Base-by-base conservation (phyloP, 805 yeast genomes). In the Saccharomycopsis guyanensis region DNA sequence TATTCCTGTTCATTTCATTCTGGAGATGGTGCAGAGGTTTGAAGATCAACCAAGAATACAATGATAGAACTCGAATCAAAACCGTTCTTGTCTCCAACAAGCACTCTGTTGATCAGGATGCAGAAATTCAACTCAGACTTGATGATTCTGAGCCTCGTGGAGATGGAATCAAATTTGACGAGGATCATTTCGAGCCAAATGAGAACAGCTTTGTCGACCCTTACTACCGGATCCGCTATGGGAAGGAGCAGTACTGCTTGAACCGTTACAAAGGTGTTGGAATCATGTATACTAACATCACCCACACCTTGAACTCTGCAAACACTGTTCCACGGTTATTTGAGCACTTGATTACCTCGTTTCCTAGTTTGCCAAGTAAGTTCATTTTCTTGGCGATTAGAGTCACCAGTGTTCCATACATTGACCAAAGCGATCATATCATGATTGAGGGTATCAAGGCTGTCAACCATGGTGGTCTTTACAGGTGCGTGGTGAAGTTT, bases 21-120 rank as follows among this genome's bases (percentile, higher is more conserved):
- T 75, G 80, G 81, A 63, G 76, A 55, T 73, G 73, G 70, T 59
- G 63, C 24, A 61, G 77, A 42, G 57, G 66, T 32, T 58, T 63
- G 50, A 66, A 69, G 43, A 65, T 70, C 23, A 59, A 64, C 37
- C 57, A 65, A 32, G 75, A 73, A 42, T 59, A 59, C 40, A 51
- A 54, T 15, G 52, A 47, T 27, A 37, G 50, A 8, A 10, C 31
- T 3, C 38, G 31, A 34, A 32, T 46, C 10, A 27, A 38, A 36
- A 25, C 23, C 10, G 15, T 45, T 13, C 32, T 44, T 8, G 13
- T 24, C 6, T 33, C 37, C 19, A 33, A 33, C 20, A 33, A 33
- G 37, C 5, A 33, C 56, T 33, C 43, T 57, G 45, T 13, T 34
- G 20, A 40, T 15, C 25, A 15, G 18, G 23, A 40, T 16, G 43